These are phyloP conservation scores for Ascochyta clinopodiicola DNA, from an alignment of 2,329 filamentous ascomycete genomes.

Conservation along the genomic window DNA sequence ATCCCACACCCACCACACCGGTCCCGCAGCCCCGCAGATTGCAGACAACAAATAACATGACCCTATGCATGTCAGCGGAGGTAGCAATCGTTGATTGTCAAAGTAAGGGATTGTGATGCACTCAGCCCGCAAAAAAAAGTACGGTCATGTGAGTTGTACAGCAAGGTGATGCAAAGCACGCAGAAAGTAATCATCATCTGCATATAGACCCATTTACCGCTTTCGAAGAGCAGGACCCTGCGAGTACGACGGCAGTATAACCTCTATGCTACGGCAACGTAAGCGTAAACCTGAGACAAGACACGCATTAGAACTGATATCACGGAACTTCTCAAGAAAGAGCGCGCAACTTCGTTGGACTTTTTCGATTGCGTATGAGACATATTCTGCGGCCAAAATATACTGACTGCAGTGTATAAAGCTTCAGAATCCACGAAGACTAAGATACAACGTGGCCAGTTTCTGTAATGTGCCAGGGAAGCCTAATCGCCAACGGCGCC, in stretches of 20 bases:
- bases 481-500: background rate
- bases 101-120: background rate
- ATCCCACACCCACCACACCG: constrained; percentile 1
- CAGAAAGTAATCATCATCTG: background rate
- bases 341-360: background rate
- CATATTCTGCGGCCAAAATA: background rate
- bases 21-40: constrained; percentile 1
- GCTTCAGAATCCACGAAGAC: background rate
- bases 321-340: background rate
- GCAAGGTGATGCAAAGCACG: background rate
- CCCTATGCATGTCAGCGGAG: constrained; percentile 6
- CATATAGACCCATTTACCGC: background rate
- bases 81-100: background rate
- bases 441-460: background rate
- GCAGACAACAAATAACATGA: constrained; percentile 3
- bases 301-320: background rate
- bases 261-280: background rate
- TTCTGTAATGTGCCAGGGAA: background rate
- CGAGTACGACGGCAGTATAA: background rate
- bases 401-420: background rate
- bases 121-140: background rate
- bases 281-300: background rate
- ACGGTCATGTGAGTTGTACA: constrained; percentile 5
- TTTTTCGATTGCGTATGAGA: background rate
- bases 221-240: background rate